Evolutionary conservation across 345 rosid genomes (phyloP), one percentile per base, ranked within the genome.

Genomic region (Melastoma malabathricum): DNA sequence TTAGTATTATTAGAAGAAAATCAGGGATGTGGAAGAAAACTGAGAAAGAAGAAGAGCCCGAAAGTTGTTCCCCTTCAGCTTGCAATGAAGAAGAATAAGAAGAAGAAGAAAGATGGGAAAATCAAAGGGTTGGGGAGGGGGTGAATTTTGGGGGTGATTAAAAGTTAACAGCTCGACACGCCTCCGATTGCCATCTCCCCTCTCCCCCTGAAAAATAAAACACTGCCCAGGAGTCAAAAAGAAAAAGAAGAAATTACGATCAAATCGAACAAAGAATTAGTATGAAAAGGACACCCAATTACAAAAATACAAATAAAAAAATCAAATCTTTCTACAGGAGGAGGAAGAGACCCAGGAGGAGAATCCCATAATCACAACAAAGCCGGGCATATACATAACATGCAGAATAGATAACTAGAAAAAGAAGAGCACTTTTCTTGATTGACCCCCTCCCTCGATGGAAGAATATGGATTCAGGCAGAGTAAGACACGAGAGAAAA

Each of bases 91-190:
- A 22, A 22, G 25, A 22, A n/a, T n/a, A 48, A 23, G 34, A 34
- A 59, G 38, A 55, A 51, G 19, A 55, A 31, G 20, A 43, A 61
- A 34, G 52, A 45, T 44, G 44, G 43, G 31, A 54, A 23, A 43
- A 20, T 34, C 34, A 43, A 20, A 25, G 25, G 50, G 12, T 48
- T 47, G 46, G 57, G 47, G 50, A 52, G 59, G 50, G 31, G 46
- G 45, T 49, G 44, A 55, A n/a, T 44, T 34, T 64, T 25, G 20
- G 18, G 50, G 52, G 50, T 6, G 61, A 60, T 50, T 53, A 46
- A 27, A 41, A 27, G 53, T 55, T 47, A 71, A 82, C 88, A 82
- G 81, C 86, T 78, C 94, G 73, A 64, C 97, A 78, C 81, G 86
- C 75, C 73, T 62, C 62, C 66, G 60, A 44, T 57, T 65, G 59